Base-by-base conservation (phyloP, 257 asterid genomes). In the Perilla frutescens region DNA sequence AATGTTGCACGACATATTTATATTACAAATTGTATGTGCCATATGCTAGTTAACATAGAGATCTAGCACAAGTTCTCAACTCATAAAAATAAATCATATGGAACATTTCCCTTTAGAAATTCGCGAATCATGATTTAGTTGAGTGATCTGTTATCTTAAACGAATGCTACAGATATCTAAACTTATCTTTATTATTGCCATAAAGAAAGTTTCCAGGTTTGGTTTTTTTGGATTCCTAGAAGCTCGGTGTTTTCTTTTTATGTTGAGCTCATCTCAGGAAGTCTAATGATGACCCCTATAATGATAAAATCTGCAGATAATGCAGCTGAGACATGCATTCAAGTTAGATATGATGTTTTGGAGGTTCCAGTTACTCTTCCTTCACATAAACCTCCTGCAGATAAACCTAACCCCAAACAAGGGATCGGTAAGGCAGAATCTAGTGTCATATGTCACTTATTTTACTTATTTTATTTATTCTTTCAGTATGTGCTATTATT, bases 381-480 rank as follows among this genome's bases (percentile, higher is more conserved):
- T 75, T 79, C 87, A 61, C 96, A 83, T 77, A 94, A 91, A 80
- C 99, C 99, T 79, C 93, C 84, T 66, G 87, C 91, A 39, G 99
- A 94, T 81, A 94, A 90, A 80, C 97, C 99, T 77, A 94, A 94
- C 72, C 97, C 98, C 57, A 94, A 94, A 75, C 97, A 94, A 83
- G 99, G 99, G 65, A 87, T 94, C 47, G 92, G 99, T 91, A 75
- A 84, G 88, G 14, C 81, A 32, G 53, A 57, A 36, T 75, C 77
- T 66, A 41, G 66, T 74, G 31, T 34, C 63, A 60, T 60, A 31
- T 37, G 11, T 59, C 56, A 72, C 49, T 61, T 34, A 10, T 66
- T 63, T 40, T 43, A 44, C 26, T 20, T 20, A 0, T 20, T n/a
- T 36, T 74, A 11, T 15, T 32, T 64, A 1, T 68, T 53, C 12